phyloP scores from a whole-genome alignment of 371 early-diverging fungal genomes.

The Capillidium heterosporum region DNA sequence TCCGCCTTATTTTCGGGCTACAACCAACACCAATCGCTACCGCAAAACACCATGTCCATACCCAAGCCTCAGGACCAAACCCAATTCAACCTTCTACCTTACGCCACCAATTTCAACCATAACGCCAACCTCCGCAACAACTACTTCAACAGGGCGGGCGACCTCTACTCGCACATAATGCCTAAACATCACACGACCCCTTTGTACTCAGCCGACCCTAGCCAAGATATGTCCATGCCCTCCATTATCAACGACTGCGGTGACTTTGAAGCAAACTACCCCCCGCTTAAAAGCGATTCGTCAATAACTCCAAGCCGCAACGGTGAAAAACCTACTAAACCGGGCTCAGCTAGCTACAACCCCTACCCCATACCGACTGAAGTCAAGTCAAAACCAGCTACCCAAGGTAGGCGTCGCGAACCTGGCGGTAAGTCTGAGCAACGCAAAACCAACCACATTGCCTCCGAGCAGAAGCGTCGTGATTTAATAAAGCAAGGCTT shows the following conservation, averaged over 20 bases:
- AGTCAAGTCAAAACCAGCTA: not conserved
- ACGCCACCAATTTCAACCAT: not conserved
- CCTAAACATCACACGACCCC: not conserved
- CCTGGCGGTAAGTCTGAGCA: constrained; percentile 67
- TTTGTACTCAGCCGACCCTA: not conserved
- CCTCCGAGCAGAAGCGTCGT: constrained; percentile 77
- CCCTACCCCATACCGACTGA: too few species aligned
- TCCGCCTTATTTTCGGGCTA: not conserved
- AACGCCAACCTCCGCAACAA: not conserved
- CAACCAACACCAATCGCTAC: not conserved
- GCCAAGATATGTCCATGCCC: not conserved
- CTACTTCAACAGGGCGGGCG: not conserved
- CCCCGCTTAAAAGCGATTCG: not conserved
- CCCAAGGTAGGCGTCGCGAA: not conserved
- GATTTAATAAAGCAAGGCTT: constrained; percentile 69
- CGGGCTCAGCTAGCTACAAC: not conserved
- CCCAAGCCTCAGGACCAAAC: not conserved
- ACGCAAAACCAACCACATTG: constrained; percentile 89
- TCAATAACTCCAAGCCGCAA: not conserved
- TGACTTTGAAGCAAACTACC: not conserved
- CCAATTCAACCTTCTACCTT: not conserved
- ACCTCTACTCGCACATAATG: not conserved
- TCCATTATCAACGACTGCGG: too few species aligned
- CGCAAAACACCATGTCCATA: not conserved
- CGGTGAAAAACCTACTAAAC: too few species aligned